Conservation (phyloP, 805 yeast genomes). For the Metschnikowia aberdeeniae region DNA sequence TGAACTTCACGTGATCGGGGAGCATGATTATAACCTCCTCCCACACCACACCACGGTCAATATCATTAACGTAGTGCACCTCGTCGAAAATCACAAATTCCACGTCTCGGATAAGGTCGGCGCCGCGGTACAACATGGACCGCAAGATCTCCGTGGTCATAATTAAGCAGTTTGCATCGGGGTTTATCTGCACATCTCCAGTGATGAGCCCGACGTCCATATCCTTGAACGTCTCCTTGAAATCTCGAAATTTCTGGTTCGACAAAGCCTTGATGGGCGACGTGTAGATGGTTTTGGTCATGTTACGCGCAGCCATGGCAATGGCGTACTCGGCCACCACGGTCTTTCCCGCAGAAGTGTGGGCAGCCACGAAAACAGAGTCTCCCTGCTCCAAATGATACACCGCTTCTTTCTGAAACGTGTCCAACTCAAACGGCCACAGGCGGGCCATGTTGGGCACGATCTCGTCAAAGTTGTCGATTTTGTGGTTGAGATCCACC, state of each 20-base stretch:
- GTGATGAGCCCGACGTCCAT: constrained; percentile 91
- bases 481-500: constrained; percentile 78
- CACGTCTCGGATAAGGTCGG: constrained; percentile 93
- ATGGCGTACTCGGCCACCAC: constrained; percentile 98
- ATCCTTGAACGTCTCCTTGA: constrained; percentile 72
- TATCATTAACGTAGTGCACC: constrained; percentile 95
- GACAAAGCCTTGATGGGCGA: constrained; percentile 92
- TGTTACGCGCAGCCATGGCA: constrained; percentile 91
- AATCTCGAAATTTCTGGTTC: constrained; percentile 87
- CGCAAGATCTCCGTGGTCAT: constrained; percentile 97
- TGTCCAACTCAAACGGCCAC: constrained; percentile 94
- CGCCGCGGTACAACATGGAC: constrained; percentile 94
- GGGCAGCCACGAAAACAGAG: constrained; percentile 98
- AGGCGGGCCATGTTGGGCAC: constrained; percentile 90
- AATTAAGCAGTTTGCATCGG: constrained; percentile 92
- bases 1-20: constrained; percentile 93
- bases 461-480: constrained; percentile 80
- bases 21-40: constrained; percentile 97
- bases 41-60: constrained; percentile 98
- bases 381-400: constrained; percentile 97
- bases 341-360: constrained; percentile 97
- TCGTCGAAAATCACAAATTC: constrained; percentile 97
- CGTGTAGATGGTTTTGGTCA: constrained; percentile 95
- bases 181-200: constrained; percentile 96
- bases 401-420: constrained; percentile 95